A percentile compares a stretch with the other conserved stretches of the same genome.
phyloP scores from a whole-genome alignment of 129 eudicot species.

The Centrapalus pauciflorus region DNA sequence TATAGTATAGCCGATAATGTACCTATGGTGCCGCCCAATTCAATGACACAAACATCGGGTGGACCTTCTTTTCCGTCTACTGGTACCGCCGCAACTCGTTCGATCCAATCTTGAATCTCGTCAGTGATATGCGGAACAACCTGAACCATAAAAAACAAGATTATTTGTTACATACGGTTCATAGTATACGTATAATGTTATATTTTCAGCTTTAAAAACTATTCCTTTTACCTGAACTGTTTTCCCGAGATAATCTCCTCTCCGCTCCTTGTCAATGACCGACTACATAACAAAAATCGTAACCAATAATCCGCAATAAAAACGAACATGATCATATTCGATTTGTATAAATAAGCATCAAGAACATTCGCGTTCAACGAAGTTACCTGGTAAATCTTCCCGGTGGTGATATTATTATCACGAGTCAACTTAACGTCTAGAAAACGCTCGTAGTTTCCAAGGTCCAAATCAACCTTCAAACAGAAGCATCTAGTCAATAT shows the following conservation, averaged over 20 bases:
- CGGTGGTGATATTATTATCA: no score
- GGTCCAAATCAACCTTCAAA: conserved; percentile 50
- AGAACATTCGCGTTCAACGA: background rate
- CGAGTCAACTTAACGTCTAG: conserved; percentile 31
- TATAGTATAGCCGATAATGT: background rate
- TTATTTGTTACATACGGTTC: background rate
- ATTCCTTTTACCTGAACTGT: no score
- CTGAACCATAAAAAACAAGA: background rate
- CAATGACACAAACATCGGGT: conserved; percentile 6
- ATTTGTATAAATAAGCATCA: no score
- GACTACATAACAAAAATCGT: no score
- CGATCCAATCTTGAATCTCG: background rate
- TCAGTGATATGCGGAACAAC: conserved; percentile 6
- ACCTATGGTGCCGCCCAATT: background rate
- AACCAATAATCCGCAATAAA: background rate
- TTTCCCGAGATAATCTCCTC: conserved; percentile 29
- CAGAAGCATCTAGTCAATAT: background rate
- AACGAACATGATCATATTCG: no score
- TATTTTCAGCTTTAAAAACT: background rate
- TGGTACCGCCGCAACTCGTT: conserved; percentile 1
- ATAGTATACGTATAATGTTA: background rate
- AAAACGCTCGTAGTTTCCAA: conserved; percentile 59
- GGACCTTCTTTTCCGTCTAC: conserved; percentile 7
- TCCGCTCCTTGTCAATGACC: conserved; percentile 60
- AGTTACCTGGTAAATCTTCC: background rate